Evolutionary conservation across 495 filamentous ascomycete genomes (phyloP).

Genomic region (Aspergillus cristatus): DNA sequence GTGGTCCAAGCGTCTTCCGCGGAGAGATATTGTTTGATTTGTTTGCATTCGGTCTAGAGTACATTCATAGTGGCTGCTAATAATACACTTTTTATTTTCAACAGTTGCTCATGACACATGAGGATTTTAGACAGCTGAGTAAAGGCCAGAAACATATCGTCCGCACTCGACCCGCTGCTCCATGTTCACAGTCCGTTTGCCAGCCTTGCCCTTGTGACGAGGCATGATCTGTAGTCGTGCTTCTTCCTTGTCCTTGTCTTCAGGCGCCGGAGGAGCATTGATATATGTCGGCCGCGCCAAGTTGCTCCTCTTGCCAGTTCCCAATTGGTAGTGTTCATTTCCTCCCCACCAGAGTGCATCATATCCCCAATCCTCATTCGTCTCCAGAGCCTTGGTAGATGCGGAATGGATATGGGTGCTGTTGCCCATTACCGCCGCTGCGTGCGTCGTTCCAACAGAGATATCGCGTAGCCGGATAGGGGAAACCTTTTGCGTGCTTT

Average conservation of each 20-base stretch:
- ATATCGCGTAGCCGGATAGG: conserved; percentile 71
- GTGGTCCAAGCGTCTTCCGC: conserved; percentile 34
- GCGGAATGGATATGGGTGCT: conserved; percentile 50
- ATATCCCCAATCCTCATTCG: conserved; percentile 62
- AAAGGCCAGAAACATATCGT: conserved; percentile 73
- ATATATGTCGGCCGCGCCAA: conserved; percentile 65
- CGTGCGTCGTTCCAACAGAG: conserved; percentile 69
- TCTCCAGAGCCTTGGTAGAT: conserved; percentile 32
- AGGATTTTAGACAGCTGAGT: conserved; percentile 31
- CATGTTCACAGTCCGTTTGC: conserved; percentile 56
- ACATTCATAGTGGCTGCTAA: too few species aligned
- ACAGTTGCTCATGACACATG: conserved; percentile 1
- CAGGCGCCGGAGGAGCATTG: conserved; percentile 51
- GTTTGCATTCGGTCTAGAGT: conserved; percentile 12
- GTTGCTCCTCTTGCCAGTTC: conserved; percentile 84
- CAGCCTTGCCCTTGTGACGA: conserved; percentile 54
- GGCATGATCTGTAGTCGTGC: conserved; percentile 85
- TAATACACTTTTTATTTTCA: conserved; percentile 15
- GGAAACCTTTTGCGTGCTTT: conserved; percentile 49
- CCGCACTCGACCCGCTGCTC: conserved; percentile 91
- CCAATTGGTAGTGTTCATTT: conserved; percentile 88
- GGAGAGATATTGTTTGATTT: conserved; percentile 12
- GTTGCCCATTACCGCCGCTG: conserved; percentile 72
- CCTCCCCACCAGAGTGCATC: conserved; percentile 91
- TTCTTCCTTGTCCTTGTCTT: conserved; percentile 45